Base-by-base conservation (phyloP, 345 rosid species). In the Gossypioides kirkii region DNA sequence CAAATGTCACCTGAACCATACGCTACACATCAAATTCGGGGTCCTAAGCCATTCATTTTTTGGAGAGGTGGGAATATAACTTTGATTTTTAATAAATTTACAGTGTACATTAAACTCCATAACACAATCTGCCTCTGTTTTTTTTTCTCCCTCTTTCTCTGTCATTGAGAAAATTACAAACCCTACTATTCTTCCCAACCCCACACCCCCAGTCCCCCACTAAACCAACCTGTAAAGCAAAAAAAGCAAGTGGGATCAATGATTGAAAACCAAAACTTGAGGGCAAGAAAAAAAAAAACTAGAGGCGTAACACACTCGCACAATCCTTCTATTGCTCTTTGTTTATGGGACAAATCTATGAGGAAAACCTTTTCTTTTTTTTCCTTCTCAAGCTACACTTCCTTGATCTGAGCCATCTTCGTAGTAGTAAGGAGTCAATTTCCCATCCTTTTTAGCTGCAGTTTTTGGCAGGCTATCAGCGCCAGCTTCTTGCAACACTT, bases 341-440 rank as follows among this genome's bases (percentile, higher is more conserved):
- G 61, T 58, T 56, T 20, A 17, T 32, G 61, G 5, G 0, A 55
- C 11, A 22, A n/a, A 3, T 26, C 50, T 47, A 28, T n/a, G 42
- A 73, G 54, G 56, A 38, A 61, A 49, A 22, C 8, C 2, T 5
- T 58, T 58, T 45, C 13, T 45, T 45, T 45, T 11, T 45, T 1
- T 11, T 20, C 23, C 18, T 16, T 66, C 74, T 95, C 87, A 91
- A 42, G 88, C 90, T 55, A 86, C 84, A 73, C 98, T 92, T 70
- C 96, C 98, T 0, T 86, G 94, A 79, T 89, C 92, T 0, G 97
- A 92, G 59, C 85, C 83, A 13, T 92, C 94, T 59, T 94, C 97
- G 2, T 87, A 85, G 84, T 94, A 94, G 63, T 92, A 91, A 42
- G 97, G 99, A 7, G 96, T 88, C 60, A 95, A 74, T 70, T 92